Conservation (phyloP, 2,329 filamentous ascomycete genomes). For the Phialemonium atrogriseum region DNA sequence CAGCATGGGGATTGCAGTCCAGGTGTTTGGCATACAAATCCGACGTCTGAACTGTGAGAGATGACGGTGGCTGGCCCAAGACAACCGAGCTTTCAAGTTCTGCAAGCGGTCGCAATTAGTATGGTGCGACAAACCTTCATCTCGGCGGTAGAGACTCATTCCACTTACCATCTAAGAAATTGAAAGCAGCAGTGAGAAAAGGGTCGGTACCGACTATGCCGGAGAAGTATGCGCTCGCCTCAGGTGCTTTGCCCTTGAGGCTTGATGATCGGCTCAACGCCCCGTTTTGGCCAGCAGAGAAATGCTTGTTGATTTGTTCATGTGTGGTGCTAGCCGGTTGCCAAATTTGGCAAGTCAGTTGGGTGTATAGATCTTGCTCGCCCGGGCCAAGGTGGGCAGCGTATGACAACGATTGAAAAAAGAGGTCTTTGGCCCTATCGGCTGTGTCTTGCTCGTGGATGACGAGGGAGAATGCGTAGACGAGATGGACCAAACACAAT, state of each 20-base stretch:
- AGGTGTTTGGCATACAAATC: constrained; percentile 33
- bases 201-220: constrained; percentile 20
- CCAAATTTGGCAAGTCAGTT: constrained; percentile 40
- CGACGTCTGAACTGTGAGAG: constrained; percentile 28
- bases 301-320: constrained; percentile 18
- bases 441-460: constrained; percentile 32
- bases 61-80: constrained; percentile 16
- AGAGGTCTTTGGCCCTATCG: constrained; percentile 29
- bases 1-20: constrained; percentile 18
- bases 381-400: constrained; percentile 25
- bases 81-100: constrained; percentile 39
- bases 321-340: constrained; percentile 28
- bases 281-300: constrained; percentile 13
- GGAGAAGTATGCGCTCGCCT: constrained; percentile 10
- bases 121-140: neutral
- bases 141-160: no score
- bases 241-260: constrained; percentile 34
- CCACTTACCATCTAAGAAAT: constrained; percentile 43
- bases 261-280: constrained; percentile 15
- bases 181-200: constrained; percentile 31
- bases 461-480: constrained; percentile 41
- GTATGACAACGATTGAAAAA: constrained; percentile 38
- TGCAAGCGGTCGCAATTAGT: constrained; percentile 13
- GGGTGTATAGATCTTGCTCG: constrained; percentile 30
- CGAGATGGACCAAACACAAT: constrained; percentile 43